phyloP scores from a whole-genome alignment of 371 early-diverging fungal species.

The Neoconidiobolus thromboides region DNA sequence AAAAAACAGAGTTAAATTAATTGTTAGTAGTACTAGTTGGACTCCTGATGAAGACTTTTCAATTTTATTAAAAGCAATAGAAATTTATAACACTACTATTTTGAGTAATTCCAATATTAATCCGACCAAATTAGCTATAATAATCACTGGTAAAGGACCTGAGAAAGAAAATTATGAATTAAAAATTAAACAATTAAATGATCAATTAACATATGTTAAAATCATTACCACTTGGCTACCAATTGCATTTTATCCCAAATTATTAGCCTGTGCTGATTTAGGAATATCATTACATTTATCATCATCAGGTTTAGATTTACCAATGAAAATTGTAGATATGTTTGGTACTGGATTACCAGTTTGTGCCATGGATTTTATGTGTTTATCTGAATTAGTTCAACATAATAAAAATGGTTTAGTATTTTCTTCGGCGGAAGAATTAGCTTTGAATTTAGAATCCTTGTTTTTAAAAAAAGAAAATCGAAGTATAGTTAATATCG shows the following conservation, averaged over 20 bases:
- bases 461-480: too few species aligned
- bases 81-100: conserved; percentile 31
- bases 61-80: conserved; percentile 50
- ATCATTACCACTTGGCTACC: conserved; percentile 70
- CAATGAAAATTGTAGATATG: conserved; percentile 98
- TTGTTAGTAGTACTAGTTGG: conserved; percentile 89
- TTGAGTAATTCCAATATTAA: conserved; percentile 20
- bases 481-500: too few species aligned
- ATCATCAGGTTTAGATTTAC: conserved; percentile 84
- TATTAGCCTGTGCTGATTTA: conserved; percentile 74
- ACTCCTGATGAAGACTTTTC: conserved; percentile 90
- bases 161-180: conserved; percentile 41
- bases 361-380: conserved; percentile 51
- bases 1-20: conserved; percentile 36
- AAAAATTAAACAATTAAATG: conserved; percentile 25
- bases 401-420: conserved; percentile 58
- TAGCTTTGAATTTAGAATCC: conserved; percentile 10
- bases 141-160: conserved; percentile 91
- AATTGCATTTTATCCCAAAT: conserved; percentile 59
- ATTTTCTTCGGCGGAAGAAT: conserved; percentile 43
- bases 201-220: conserved; percentile 20
- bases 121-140: conserved; percentile 28
- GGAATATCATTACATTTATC: conserved; percentile 84
- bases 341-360: conserved; percentile 90
- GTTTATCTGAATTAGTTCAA: conserved; percentile 59